phyloP scores from a whole-genome alignment of 768 basidiomycete species.

The Tricholoma flavovirens region DNA sequence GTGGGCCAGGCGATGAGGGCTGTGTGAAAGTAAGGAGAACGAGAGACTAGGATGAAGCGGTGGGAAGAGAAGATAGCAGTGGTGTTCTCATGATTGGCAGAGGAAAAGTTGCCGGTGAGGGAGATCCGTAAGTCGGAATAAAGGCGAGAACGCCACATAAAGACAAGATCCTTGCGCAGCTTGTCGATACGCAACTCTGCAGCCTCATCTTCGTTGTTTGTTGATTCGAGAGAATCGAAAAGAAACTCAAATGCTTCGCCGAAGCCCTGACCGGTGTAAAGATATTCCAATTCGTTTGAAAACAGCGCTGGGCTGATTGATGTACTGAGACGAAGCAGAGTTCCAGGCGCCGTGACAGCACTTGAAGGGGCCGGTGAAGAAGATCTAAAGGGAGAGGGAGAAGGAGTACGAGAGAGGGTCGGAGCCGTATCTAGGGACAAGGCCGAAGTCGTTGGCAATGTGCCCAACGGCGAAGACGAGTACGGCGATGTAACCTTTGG shows the following conservation, averaged over 20 bases:
- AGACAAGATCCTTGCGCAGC: conserved; percentile 88
- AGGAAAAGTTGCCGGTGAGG: conserved; percentile 64
- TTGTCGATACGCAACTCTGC: conserved; percentile 67
- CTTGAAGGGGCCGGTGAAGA: conserved; percentile 44
- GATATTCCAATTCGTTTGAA: conserved; percentile 85
- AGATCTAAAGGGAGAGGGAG: conserved; percentile 35
- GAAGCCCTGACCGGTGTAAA: conserved; percentile 89
- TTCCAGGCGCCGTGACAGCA: conserved; percentile 30
- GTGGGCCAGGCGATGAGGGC: conserved; percentile 64
- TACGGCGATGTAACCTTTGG: conserved; percentile 39
- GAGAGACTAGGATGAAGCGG: conserved; percentile 86
- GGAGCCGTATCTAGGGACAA: conserved; percentile 50
- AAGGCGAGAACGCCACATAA: conserved; percentile 93
- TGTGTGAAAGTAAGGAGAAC: conserved; percentile 82
- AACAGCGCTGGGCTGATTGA: conserved; percentile 77
- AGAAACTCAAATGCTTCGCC: conserved; percentile 86
- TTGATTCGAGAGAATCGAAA: conserved; percentile 60
- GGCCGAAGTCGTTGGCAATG: conserved; percentile 52
- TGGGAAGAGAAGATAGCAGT: conserved; percentile 89
- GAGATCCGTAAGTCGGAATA: conserved; percentile 89
- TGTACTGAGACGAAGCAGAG: conserved; percentile 57
- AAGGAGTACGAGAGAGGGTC: conserved; percentile 28
- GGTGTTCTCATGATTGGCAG: conserved; percentile 56
- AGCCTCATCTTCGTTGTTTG: conserved; percentile 39
- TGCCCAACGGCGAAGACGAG: conserved; percentile 40